Evolutionary conservation across 2,329 filamentous ascomycete species (phyloP).

Genomic region (Xenosphaeropsis pyriputrescens): DNA sequence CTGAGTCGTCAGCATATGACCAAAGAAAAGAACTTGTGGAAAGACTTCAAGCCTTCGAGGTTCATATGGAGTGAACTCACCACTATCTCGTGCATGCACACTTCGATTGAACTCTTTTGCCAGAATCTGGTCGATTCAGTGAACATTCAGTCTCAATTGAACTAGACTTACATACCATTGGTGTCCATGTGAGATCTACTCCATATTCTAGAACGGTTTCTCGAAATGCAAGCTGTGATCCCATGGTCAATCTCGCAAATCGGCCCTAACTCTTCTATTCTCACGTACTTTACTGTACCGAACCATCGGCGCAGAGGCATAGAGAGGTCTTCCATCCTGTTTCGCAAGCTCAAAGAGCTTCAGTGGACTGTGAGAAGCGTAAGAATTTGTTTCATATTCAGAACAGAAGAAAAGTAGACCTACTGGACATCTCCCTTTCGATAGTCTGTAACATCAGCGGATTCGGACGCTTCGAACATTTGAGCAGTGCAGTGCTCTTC

Average conservation of each 20-base stretch:
- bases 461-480: too few relatives aligned
- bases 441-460: too few relatives aligned
- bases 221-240: constrained; percentile 46
- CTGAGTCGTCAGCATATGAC: constrained; percentile 16
- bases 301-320: constrained; percentile 54
- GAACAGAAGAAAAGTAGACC: too few relatives aligned
- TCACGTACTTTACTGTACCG: constrained; percentile 37
- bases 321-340: constrained; percentile 35
- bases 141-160: neutral
- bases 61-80: constrained; percentile 16
- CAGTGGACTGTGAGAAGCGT: constrained; percentile 28
- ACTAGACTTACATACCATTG: constrained; percentile 35
- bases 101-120: constrained; percentile 56
- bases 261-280: neutral
- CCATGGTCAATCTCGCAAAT: neutral
- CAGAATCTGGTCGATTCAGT: constrained; percentile 26
- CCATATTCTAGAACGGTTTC: constrained; percentile 50
- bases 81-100: constrained; percentile 41
- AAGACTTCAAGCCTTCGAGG: neutral
- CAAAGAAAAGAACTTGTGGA: neutral
- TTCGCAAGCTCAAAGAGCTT: constrained; percentile 42
- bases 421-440: too few relatives aligned
- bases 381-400: too few relatives aligned
- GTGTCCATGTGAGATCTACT: constrained; percentile 54
- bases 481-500: too few relatives aligned